Evolutionary conservation across 306 rosid species (phyloP), one percentile per base, ranked within the genome.

Genomic region (Abrus pulchellus): DNA sequence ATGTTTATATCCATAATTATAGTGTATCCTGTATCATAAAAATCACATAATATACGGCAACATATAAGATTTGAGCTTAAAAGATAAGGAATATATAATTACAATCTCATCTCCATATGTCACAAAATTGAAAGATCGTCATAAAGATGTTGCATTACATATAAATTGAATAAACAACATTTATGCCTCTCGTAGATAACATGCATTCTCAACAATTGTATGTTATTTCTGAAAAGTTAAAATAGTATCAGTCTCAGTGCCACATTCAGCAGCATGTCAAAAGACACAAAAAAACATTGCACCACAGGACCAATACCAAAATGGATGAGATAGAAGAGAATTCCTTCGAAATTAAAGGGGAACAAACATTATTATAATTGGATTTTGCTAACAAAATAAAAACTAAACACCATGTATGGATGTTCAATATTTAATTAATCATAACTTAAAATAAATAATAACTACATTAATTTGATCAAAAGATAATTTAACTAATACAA

Each of bases 81-180:
- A 72, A 29, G 52, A 34, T 32, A 40, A 30, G 41, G 33, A 13
- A 72, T 65, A 72, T 64, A 49, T 60, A 61, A 71, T 36, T 61
- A 60, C 3, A 80, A 40, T 34, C 48, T 62, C 32, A 70, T 43
- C 28, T 71, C 71, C 47, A 50, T 40, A 34, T 30, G 12, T 49
- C 55, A 70, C 55, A 80, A 48, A 59, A 80, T 49, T 60, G 55
- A 71, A 54, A 60, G 36, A 48, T 80, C 40, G 72, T 50, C 48
- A 29, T 62, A 50, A 69, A 49, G 20, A 40, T 49, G 72, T 49
- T 60, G 12, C 55, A 50, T 10, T 1, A 34, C 38, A 29, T 67
- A 49, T 28, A 68, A 1, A 7, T 40, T 54, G 32, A 43, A 65
- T 14, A 36, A 20, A 52, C 36, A 20, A 43, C 52, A 10, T 50